These are phyloP conservation scores for Solanum neorickii DNA, from an alignment of 257 asterid species.

Conservation along the genomic window DNA sequence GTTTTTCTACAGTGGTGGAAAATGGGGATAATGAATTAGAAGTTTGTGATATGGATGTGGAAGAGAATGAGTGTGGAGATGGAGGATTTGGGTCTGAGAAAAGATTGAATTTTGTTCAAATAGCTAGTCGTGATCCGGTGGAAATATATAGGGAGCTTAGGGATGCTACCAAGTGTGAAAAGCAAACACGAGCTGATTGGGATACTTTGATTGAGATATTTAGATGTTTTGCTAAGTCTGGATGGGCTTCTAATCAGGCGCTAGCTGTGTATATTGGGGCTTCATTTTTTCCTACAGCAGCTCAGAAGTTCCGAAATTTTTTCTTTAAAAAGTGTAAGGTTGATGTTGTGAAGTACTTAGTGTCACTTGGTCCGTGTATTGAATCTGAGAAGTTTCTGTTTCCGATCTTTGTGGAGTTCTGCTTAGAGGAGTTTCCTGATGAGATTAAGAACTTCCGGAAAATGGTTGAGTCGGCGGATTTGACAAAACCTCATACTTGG, in stretches of 20 bases:
- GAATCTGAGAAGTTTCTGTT: constrained; percentile 69
- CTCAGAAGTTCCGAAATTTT: constrained; percentile 40
- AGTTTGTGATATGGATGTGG: constrained; percentile 10
- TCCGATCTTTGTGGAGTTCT: constrained; percentile 78
- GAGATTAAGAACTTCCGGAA: constrained; percentile 66
- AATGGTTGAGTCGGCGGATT: constrained; percentile 79
- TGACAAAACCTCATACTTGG: constrained; percentile 94
- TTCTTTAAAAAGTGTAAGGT: constrained; percentile 32
- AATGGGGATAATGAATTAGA: neutral
- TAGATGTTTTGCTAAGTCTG: constrained; percentile 43
- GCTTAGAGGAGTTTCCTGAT: constrained; percentile 57
- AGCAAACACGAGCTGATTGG: constrained; percentile 33
- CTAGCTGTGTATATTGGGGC: constrained; percentile 77
- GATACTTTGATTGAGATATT: constrained; percentile 43
- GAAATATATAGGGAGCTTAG: constrained; percentile 56
- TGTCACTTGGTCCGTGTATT: constrained; percentile 50
- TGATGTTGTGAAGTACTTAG: constrained; percentile 48
- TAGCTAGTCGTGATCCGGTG: constrained; percentile 41
- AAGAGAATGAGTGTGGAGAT: constrained; percentile 3
- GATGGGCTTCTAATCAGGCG: constrained; percentile 87
- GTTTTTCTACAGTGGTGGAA: constrained; percentile 25
- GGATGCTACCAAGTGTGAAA: constrained; percentile 11
- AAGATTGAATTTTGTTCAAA: constrained; percentile 14
- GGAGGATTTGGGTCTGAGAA: constrained; percentile 6
- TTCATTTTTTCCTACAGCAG: constrained; percentile 64